phyloP scores from a whole-genome alignment of 345 rosid species.

The Rubroshorea leprosula region DNA sequence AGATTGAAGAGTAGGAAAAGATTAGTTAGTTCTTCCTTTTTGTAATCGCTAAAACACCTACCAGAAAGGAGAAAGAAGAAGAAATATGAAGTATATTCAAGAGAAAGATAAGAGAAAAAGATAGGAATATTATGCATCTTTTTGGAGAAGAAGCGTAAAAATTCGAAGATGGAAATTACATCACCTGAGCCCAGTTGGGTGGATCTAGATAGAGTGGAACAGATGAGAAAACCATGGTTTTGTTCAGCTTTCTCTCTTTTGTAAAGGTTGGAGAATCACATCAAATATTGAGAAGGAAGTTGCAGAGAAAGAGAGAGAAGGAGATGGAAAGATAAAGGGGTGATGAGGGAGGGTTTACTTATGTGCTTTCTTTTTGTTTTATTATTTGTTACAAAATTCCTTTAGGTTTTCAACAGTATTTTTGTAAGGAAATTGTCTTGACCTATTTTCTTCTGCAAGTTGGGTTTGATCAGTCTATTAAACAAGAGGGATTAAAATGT shows the following conservation, averaged over 20 bases:
- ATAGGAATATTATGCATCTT: slow-evolving; percentile 23
- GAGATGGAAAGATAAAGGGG: slow-evolving; percentile 35
- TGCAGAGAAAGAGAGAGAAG: slow-evolving; percentile 37
- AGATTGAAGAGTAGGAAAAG: background rate
- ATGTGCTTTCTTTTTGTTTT: slow-evolving; percentile 34
- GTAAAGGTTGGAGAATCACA: slow-evolving; percentile 62
- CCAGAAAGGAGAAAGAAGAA: slow-evolving; percentile 9
- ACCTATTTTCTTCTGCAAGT: background rate
- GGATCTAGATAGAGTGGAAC: slow-evolving; percentile 57
- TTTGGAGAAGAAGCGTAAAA: too few species aligned
- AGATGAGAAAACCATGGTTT: slow-evolving; percentile 56
- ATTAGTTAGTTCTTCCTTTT: background rate
- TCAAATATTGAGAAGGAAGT: slow-evolving; percentile 35
- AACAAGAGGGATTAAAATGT: too few species aligned
- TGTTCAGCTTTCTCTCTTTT: slow-evolving; percentile 32
- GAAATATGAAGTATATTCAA: slow-evolving; percentile 46
- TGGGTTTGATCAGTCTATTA: too few species aligned
- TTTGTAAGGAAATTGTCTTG: background rate
- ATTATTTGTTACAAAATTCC: slow-evolving; percentile 10
- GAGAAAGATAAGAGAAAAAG: slow-evolving; percentile 23
- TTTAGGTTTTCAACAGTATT: slow-evolving; percentile 22
- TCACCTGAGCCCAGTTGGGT: slow-evolving; percentile 61
- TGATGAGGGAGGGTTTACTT: slow-evolving; percentile 29
- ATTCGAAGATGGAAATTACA: slow-evolving; percentile 1
- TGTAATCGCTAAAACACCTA: too few species aligned